phyloP scores from a whole-genome alignment of 2,329 filamentous ascomycete genomes.

The Thelonectria blattea region DNA sequence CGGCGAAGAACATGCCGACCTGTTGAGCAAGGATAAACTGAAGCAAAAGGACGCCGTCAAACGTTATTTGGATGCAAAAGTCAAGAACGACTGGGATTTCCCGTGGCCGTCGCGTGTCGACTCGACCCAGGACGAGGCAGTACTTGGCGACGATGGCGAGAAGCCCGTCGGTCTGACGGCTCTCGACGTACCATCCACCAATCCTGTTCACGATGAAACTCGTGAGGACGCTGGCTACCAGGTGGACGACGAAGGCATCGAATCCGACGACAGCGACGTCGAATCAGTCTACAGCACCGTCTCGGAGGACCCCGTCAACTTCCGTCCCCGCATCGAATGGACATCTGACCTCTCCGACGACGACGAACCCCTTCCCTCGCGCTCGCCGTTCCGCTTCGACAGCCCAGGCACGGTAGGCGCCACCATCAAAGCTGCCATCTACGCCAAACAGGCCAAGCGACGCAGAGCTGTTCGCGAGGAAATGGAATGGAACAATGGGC shows the following conservation, averaged over 20 bases:
- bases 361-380: slow-evolving; percentile 45
- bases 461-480: slow-evolving; percentile 67
- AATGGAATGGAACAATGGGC: slow-evolving; percentile 78
- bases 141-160: slow-evolving; percentile 12
- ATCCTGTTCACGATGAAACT: slow-evolving; percentile 40
- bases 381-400: slow-evolving; percentile 59
- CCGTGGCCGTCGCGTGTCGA: slow-evolving; percentile 54
- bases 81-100: slow-evolving; percentile 67
- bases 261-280: slow-evolving; percentile 44
- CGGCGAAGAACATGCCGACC: slow-evolving; percentile 64
- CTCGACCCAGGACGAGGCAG: slow-evolving; percentile 13
- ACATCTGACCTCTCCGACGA: slow-evolving; percentile 62
- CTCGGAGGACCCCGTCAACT: slow-evolving; percentile 60
- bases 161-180: slow-evolving; percentile 8
- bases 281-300: slow-evolving; percentile 63
- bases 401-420: slow-evolving; percentile 54
- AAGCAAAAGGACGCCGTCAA: slow-evolving; percentile 69
- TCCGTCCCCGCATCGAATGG: slow-evolving; percentile 61
- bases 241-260: slow-evolving; percentile 51
- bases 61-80: slow-evolving; percentile 58
- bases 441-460: slow-evolving; percentile 60
- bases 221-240: slow-evolving; percentile 45
- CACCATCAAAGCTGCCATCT: slow-evolving; percentile 48
- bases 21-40: slow-evolving; percentile 65
- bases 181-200: slow-evolving; percentile 17